Base-by-base conservation (phyloP, 2,329 filamentous ascomycete species). In the Nothophaeocryptopus gaeumannii region DNA sequence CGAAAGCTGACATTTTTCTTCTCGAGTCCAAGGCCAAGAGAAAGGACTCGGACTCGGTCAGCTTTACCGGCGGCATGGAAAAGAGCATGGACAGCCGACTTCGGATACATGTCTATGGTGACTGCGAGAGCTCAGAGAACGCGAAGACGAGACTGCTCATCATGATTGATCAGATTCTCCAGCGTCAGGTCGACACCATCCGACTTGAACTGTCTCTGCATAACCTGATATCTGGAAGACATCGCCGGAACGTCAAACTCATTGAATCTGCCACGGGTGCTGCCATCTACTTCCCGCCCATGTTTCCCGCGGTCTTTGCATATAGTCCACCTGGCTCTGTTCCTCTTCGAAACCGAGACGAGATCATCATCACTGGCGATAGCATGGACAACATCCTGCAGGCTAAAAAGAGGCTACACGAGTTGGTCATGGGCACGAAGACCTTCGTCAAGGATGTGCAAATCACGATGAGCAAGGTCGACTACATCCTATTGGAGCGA, bases 221-320 rank as follows among this genome's bases (percentile, higher is more conserved):
- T 68, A 93, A 90, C 50, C 79, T 96, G 47, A 84, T 97, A 42
- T 96, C 91, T 68, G 93, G 93, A 41, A 88, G 93, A 41, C 92
- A 91, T 61, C 83, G 93, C 61, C 95, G 96, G 76, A 96, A 96
- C 69, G 96, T 99, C 75, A 97, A 97, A 75, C 76, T 93, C 63
- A 96, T 99, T 65, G 93, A 99, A 72, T 95, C 93, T 11, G 84
- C 87, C 26, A 97, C 93, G 11, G 89, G 91, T 63, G 97, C 93
- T 8, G 92, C 93, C 57, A 97, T 99, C 63, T 99, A 99, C 74
- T 97, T 99, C 67, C 93, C 93, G 26, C 90, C 91, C 7, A 87
- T 92, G 1, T 97, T 97, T 67, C 91, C 92, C 11, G 84, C 86
- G 51, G 85, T 96, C 58, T 96, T 93, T 66, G 87, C 89, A 52